Percentiles rank a stretch among this genome's conserved stretches.
phyloP scores from a whole-genome alignment of 345 rosid species.

The Microthlaspi erraticum region DNA sequence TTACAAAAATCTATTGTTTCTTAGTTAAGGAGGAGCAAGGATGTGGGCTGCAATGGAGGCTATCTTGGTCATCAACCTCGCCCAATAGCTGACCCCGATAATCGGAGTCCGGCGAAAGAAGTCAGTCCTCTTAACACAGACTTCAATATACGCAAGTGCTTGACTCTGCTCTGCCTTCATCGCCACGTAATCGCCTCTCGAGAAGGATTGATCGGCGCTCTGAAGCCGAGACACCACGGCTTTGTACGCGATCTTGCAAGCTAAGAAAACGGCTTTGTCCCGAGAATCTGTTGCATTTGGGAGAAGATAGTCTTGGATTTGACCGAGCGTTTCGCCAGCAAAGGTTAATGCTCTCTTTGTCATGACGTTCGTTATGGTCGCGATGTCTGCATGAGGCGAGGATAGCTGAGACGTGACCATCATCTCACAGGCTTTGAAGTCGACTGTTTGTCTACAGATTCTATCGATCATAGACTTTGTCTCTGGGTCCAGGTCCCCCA shows the following conservation, averaged over 20 bases:
- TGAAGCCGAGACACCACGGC: constrained; percentile 11
- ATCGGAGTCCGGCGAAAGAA: constrained; percentile 23
- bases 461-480: constrained; percentile 4
- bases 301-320: constrained; percentile 3
- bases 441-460: background rate
- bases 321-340: background rate
- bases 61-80: constrained; percentile 1
- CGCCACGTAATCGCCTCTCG: background rate
- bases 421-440: background rate
- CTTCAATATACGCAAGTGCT: background rate
- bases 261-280: constrained; percentile 1
- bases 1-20: background rate
- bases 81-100: constrained; percentile 1
- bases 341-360: constrained; percentile 3
- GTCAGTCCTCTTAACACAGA: background rate
- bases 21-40: background rate
- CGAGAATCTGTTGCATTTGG: background rate
- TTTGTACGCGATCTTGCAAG: constrained; percentile 3
- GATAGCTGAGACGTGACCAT: constrained; percentile 2
- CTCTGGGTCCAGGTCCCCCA: background rate
- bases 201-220: background rate
- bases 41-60: background rate
- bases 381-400: background rate
- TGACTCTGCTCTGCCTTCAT: constrained; percentile 14
- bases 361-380: constrained; percentile 1